phyloP scores from a whole-genome alignment of 257 asterid genomes.

The Ocimum tenuiflorum region DNA sequence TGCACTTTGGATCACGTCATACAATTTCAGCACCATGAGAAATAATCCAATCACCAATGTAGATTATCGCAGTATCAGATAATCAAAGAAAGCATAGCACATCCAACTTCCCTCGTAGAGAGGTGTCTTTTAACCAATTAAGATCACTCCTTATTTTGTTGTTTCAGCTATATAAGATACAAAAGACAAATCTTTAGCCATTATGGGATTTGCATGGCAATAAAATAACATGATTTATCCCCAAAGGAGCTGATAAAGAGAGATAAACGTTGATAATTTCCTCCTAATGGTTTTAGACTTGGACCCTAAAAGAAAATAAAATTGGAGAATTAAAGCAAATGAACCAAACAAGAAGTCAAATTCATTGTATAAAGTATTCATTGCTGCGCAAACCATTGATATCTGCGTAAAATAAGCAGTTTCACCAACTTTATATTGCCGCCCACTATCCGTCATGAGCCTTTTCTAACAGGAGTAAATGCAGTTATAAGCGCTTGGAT shows the following conservation, averaged over 20 bases:
- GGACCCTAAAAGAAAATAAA: background rate
- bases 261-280: background rate
- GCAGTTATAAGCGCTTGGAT: constrained; percentile 23
- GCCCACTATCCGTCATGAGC: constrained; percentile 33
- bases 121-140: background rate
- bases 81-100: background rate
- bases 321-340: constrained; percentile 7
- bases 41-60: background rate
- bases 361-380: constrained; percentile 15
- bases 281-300: constrained; percentile 1
- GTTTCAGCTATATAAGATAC: background rate
- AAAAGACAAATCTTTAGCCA: background rate
- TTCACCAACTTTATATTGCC: constrained; percentile 26
- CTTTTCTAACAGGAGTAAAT: constrained; percentile 26
- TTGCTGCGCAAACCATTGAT: constrained; percentile 21
- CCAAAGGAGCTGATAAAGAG: background rate
- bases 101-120: background rate
- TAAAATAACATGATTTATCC: background rate
- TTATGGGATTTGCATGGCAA: constrained; percentile 2
- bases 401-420: constrained; percentile 34
- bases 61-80: background rate
- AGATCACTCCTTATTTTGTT: background rate
- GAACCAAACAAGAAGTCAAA: constrained; percentile 3
- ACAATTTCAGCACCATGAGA: background rate
- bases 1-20: background rate